Evolutionary conservation across 2,329 filamentous ascomycete species (phyloP).

Genomic region (Aspergillus fumigatus): DNA sequence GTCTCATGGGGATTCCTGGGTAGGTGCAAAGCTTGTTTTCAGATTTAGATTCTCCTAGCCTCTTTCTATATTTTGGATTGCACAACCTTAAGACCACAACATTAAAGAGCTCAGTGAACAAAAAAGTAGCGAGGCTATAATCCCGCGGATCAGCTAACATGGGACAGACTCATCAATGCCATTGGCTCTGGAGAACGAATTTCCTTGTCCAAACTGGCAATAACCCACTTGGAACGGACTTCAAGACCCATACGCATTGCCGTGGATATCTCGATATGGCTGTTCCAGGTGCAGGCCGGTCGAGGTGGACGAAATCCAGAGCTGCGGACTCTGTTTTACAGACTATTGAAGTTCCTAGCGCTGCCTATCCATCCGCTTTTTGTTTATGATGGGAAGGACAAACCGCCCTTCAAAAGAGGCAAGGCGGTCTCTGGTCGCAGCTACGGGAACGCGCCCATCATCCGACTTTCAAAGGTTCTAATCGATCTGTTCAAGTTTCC

Average conservation of each 20-base stretch:
- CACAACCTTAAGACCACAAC: too few species aligned
- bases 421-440: slow-evolving; percentile 53
- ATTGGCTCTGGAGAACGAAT: slow-evolving; percentile 76
- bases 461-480: slow-evolving; percentile 72
- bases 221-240: slow-evolving; percentile 67
- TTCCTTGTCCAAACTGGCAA: slow-evolving; percentile 75
- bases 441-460: slow-evolving; percentile 63
- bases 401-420: slow-evolving; percentile 83
- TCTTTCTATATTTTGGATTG: slow-evolving; percentile 8
- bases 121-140: too few species aligned
- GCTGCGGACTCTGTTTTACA: slow-evolving; percentile 86
- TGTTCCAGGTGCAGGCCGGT: slow-evolving; percentile 85
- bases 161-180: slow-evolving; percentile 75
- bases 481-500: slow-evolving; percentile 81
- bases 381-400: slow-evolving; percentile 82
- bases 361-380: slow-evolving; percentile 82
- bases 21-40: slow-evolving; percentile 20
- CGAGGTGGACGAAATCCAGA: slow-evolving; percentile 86
- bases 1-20: slow-evolving; percentile 44
- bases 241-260: slow-evolving; percentile 76
- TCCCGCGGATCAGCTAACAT: slow-evolving; percentile 11
- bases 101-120: too few species aligned
- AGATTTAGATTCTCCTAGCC: not conserved
- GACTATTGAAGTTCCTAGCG: slow-evolving; percentile 70
- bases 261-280: slow-evolving; percentile 95